These are phyloP conservation scores for Urostyla sp. DNA, from an alignment of 73 alveolate species.

Conservation along the genomic window DNA sequence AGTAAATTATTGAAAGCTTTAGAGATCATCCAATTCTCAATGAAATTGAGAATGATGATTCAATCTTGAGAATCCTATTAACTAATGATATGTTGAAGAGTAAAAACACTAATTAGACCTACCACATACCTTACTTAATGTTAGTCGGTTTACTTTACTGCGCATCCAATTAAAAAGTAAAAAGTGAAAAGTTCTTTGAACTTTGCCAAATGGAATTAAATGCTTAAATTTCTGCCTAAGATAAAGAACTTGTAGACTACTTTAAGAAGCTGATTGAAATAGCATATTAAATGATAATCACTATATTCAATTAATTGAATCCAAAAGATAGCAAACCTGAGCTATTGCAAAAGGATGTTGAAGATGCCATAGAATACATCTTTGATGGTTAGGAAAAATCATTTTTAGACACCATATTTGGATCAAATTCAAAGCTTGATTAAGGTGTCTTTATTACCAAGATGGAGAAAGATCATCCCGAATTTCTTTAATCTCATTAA, in stretches of 20 bases:
- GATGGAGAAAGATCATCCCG: no score
- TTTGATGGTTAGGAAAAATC: neutral
- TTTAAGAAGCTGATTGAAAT: slow-evolving; percentile 1
- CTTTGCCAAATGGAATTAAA: slow-evolving; percentile 6
- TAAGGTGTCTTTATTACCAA: slow-evolving; percentile 16
- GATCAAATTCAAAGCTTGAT: neutral
- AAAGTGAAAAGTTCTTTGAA: slow-evolving; percentile 20
- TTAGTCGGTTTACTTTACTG: slow-evolving; percentile 14
- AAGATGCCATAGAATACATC: neutral
- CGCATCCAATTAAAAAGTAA: neutral
- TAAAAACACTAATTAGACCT: neutral
- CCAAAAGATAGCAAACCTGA: neutral
- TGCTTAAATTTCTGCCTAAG: neutral
- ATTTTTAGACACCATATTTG: slow-evolving; percentile 1
- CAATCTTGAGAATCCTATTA: neutral
- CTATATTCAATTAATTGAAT: neutral
- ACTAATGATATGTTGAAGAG: neutral
- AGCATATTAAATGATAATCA: neutral
- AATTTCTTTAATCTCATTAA: no score
- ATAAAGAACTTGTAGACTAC: slow-evolving; percentile 1
- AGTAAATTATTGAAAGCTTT: slow-evolving; percentile 6
- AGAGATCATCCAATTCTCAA: neutral
- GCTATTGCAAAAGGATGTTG: neutral
- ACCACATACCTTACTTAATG: neutral
- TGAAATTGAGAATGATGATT: slow-evolving; percentile 8